Evolutionary conservation across 2,329 filamentous ascomycete genomes (phyloP).

Genomic region (Colletotrichum horii): DNA sequence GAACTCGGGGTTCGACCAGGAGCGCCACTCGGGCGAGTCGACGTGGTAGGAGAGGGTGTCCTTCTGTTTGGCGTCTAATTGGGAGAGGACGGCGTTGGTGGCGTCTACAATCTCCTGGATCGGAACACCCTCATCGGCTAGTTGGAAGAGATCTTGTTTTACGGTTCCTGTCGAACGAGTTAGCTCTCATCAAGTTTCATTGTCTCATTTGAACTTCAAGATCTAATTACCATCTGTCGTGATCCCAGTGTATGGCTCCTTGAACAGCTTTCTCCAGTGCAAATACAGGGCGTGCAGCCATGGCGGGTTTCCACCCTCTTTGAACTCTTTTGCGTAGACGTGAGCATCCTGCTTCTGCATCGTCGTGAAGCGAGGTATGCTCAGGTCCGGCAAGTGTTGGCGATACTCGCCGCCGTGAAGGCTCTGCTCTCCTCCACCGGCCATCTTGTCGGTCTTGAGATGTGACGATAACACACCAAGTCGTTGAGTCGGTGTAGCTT

Average conservation of each 20-base stretch:
- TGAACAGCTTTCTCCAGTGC: conserved; percentile 62
- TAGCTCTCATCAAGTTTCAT: neutral
- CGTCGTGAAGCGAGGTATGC: conserved; percentile 63
- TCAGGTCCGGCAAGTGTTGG: conserved; percentile 67
- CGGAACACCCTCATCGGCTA: conserved; percentile 69
- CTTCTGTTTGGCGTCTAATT: conserved; percentile 54
- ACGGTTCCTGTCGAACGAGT: conserved; percentile 47
- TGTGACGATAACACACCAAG: neutral
- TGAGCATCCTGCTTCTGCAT: conserved; percentile 68
- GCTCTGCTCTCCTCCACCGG: neutral
- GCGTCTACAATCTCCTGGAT: conserved; percentile 61
- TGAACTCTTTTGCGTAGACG: conserved; percentile 66
- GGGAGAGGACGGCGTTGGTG: conserved; percentile 48
- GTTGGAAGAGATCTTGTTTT: conserved; percentile 56
- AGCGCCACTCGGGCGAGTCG: conserved; percentile 74
- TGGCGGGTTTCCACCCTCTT: conserved; percentile 62
- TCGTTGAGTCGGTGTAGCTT: neutral
- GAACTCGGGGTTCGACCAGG: conserved; percentile 76
- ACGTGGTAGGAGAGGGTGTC: conserved; percentile 62
- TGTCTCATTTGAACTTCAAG: neutral
- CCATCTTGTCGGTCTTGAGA: neutral
- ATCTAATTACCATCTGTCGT: conserved; percentile 65
- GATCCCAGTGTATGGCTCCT: conserved; percentile 74
- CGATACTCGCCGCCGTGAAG: conserved; percentile 49
- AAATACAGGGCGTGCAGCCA: conserved; percentile 69